Evolutionary conservation across 805 yeast species (phyloP).

Genomic region (Danielia reshetovae): DNA sequence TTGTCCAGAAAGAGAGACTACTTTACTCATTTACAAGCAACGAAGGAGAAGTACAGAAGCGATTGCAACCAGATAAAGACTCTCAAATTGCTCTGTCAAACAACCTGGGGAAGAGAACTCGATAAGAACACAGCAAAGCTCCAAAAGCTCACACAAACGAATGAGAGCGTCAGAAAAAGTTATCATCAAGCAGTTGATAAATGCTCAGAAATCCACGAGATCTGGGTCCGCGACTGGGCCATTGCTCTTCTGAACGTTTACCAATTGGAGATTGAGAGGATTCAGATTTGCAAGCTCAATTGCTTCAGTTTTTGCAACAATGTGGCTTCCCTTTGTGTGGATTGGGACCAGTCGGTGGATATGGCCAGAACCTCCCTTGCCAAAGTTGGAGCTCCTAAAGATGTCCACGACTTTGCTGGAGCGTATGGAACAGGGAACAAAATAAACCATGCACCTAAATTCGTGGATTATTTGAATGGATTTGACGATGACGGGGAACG

Average conservation of each 20-base stretch:
- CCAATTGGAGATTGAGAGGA: slow-evolving; percentile 65
- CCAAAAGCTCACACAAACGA: slow-evolving; percentile 43
- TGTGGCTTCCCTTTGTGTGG: slow-evolving; percentile 70
- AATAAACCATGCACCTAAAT: slow-evolving; percentile 56
- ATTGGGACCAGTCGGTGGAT: slow-evolving; percentile 75
- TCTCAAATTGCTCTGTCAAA: slow-evolving; percentile 55
- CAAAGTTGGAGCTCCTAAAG: slow-evolving; percentile 58
- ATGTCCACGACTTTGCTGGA: slow-evolving; percentile 50
- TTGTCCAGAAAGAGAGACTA: slow-evolving; percentile 41
- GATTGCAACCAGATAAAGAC: slow-evolving; percentile 60
- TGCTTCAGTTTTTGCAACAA: slow-evolving; percentile 77
- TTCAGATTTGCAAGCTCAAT: slow-evolving; percentile 63
- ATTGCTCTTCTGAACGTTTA: slow-evolving; percentile 59
- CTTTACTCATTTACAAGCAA: slow-evolving; percentile 30
- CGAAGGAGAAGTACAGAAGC: slow-evolving; percentile 48
- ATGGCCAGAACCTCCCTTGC: slow-evolving; percentile 64
- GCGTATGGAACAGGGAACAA: slow-evolving; percentile 62
- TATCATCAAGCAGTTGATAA: slow-evolving; percentile 54
- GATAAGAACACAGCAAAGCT: slow-evolving; percentile 57
- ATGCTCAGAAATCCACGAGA: slow-evolving; percentile 53
- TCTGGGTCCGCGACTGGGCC: slow-evolving; percentile 73
- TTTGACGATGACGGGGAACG: slow-evolving; percentile 23
- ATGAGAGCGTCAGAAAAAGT: slow-evolving; percentile 43
- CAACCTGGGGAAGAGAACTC: slow-evolving; percentile 72
- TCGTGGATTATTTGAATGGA: slow-evolving; percentile 53